Evolutionary conservation across 2,329 filamentous ascomycete genomes (phyloP).

Genomic region (Stemphylium beticola): DNA sequence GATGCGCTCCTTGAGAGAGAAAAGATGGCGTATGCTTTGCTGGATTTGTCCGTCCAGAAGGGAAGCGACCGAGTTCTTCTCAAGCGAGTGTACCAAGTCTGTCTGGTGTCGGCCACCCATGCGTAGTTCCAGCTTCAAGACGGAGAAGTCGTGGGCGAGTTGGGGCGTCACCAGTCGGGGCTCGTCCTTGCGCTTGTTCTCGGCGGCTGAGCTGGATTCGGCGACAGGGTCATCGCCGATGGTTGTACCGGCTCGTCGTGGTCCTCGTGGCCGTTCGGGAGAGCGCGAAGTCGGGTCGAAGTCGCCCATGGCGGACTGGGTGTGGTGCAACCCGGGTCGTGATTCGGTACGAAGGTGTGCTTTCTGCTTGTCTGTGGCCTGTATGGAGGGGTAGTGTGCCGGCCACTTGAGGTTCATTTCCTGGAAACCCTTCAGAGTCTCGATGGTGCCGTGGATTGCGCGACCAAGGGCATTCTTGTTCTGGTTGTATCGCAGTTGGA

Average conservation of each 20-base stretch:
- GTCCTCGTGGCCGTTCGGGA: conserved; percentile 56
- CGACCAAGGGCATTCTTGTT: conserved; percentile 87
- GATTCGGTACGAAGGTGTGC: conserved; percentile 55
- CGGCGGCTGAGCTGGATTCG: conserved; percentile 77
- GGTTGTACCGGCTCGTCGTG: conserved; percentile 76
- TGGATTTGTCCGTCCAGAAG: conserved; percentile 92
- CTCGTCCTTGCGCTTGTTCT: conserved; percentile 67
- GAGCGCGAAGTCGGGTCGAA: conserved; percentile 48
- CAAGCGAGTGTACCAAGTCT: conserved; percentile 91
- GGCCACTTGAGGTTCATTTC: conserved; percentile 92
- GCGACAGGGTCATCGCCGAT: conserved; percentile 62
- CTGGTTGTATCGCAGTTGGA: conserved; percentile 93
- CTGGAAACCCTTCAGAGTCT: conserved; percentile 81
- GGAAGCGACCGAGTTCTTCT: conserved; percentile 88
- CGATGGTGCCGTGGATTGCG: conserved; percentile 84
- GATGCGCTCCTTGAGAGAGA: conserved; percentile 86
- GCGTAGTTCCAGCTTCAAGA: conserved; percentile 93
- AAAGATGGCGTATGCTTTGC: conserved; percentile 89
- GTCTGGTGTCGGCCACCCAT: conserved; percentile 84
- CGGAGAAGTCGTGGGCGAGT: conserved; percentile 93
- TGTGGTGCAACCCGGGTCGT: conserved; percentile 68
- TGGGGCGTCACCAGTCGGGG: conserved; percentile 88
- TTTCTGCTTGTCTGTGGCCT: conserved; percentile 54
- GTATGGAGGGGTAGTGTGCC: conserved; percentile 89
- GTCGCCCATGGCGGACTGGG: conserved; percentile 65